Percentiles rank a stretch among this genome's conserved stretches.
Conservation (phyloP, 2,329 filamentous ascomycete genomes). For the Alternaria angustiovoidea region DNA sequence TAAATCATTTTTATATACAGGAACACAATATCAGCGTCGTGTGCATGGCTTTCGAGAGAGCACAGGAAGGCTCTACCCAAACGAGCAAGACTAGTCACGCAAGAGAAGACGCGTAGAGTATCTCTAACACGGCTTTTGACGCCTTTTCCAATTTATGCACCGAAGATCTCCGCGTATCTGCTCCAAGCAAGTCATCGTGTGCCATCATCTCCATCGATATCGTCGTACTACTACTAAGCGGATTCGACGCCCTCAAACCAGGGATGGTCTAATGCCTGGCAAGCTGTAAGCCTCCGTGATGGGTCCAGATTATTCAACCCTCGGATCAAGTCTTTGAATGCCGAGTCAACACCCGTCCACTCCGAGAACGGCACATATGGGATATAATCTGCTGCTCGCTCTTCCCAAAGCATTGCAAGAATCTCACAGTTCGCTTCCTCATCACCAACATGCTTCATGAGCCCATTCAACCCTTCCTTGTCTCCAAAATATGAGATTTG, state of each 20-base stretch:
- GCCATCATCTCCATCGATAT: not conserved
- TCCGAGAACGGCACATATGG: conserved; percentile 45
- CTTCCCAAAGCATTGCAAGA: conserved; percentile 47
- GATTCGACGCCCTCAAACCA: conserved; percentile 25
- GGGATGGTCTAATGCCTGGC: conserved; percentile 49
- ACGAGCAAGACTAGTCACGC: too few species aligned
- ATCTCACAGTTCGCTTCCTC: conserved; percentile 41
- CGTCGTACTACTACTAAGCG: not conserved
- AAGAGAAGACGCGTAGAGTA: too few species aligned
- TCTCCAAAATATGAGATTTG: conserved; percentile 43
- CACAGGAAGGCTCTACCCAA: too few species aligned
- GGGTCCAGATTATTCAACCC: conserved; percentile 55
- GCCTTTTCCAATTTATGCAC: too few species aligned
- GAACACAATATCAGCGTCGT: too few species aligned
- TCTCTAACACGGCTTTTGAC: too few species aligned
- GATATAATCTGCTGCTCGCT: conserved; percentile 39
- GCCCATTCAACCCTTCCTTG: not conserved
- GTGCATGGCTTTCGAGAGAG: too few species aligned
- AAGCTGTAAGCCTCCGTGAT: conserved; percentile 51
- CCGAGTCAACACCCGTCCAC: conserved; percentile 46
- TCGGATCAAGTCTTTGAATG: conserved; percentile 53
- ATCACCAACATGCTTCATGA: conserved; percentile 45
- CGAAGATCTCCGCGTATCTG: too few species aligned
- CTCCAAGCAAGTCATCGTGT: not conserved
- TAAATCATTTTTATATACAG: too few species aligned